Base-by-base conservation (phyloP, 2,329 filamentous ascomycete genomes). In the Aspergillus fumigatus region DNA sequence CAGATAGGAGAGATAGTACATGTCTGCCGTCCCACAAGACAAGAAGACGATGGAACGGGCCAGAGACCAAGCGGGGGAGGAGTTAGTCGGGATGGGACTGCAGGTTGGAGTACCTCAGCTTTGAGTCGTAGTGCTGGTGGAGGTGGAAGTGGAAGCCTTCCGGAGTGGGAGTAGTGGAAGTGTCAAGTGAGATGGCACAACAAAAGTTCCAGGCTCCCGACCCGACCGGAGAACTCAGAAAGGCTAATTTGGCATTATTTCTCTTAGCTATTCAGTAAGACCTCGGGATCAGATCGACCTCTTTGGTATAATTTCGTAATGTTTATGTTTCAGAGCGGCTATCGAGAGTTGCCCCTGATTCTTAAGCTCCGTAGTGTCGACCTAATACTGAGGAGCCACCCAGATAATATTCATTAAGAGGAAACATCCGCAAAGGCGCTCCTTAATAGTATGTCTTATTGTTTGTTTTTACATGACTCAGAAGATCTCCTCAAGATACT, bases 1-100 rank as follows among this genome's bases (percentile, higher is more conserved):
- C 48, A 51, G 51, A 48, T 21, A 54, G 49, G n/a, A 54, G 54
- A 54, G 48, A 59, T 59, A 55, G 55, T 55, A 59, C 58, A 62
- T 63, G 51, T 59, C 59, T 61, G 55, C 58, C 59, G 62, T 64
- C 58, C 57, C 62, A 65, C 61, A 35, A 54, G 58, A 57, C 21
- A 50, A 48, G 47, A 45, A 53, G 49, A 17, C 32, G 19, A 54
- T 52, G 40, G 49, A 47, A 49, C 21, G 43, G 38, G 19, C 27
- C 47, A 45, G 27, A 49, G 43, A 54, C 43, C 45, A 53, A 54
- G 51, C 48, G 48, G 51, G 50, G 48, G 21, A 43, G 29, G 48
- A 47, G 41, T 48, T 48, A 23, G n/a, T 25, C 19, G 54, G 45
- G 51, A 50, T 27, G 32, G 35, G n/a, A 48, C 29, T 45, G 23